A percentile compares a stretch with the other conserved stretches of the same genome.
phyloP scores from a whole-genome alignment of 768 basidiomycete species.

The Mrakia blollopis region DNA sequence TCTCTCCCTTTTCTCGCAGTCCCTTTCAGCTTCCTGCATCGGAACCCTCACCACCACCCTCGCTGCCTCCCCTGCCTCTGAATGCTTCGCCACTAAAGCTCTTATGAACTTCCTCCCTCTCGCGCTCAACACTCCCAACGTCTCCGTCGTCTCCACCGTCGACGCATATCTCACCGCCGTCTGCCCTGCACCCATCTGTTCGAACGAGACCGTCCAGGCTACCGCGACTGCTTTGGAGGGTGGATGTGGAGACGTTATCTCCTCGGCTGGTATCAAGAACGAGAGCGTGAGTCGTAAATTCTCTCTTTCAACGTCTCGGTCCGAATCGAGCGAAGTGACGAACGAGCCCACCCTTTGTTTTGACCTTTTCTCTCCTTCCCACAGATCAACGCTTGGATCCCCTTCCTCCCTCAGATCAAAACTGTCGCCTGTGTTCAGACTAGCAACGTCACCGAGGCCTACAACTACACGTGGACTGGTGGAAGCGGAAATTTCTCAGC shows the following conservation, averaged over 20 bases:
- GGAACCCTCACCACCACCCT: background rate
- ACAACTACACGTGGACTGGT: background rate
- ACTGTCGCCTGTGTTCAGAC: background rate
- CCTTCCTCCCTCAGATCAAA: slow-evolving; percentile 21
- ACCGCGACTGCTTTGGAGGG: background rate
- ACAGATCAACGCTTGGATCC: slow-evolving; percentile 15
- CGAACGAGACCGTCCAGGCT: background rate
- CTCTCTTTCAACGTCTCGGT: too few species aligned
- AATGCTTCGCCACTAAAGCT: background rate
- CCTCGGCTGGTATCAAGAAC: background rate
- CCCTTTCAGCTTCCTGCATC: background rate
- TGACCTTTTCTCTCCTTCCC: background rate
- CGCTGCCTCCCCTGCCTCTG: background rate
- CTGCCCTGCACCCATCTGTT: slow-evolving; percentile 3
- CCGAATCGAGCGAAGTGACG: background rate
- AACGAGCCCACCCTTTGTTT: background rate
- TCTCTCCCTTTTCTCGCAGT: background rate
- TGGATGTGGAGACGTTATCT: slow-evolving; percentile 7
- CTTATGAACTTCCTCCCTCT: slow-evolving; percentile 6
- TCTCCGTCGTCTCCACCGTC: background rate
- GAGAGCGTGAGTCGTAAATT: background rate
- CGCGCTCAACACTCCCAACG: background rate
- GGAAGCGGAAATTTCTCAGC: background rate
- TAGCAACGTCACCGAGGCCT: slow-evolving; percentile 2
- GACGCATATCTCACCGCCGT: background rate